phyloP scores from a whole-genome alignment of 2,329 filamentous ascomycete species.

The Geosmithia putterillii region DNA sequence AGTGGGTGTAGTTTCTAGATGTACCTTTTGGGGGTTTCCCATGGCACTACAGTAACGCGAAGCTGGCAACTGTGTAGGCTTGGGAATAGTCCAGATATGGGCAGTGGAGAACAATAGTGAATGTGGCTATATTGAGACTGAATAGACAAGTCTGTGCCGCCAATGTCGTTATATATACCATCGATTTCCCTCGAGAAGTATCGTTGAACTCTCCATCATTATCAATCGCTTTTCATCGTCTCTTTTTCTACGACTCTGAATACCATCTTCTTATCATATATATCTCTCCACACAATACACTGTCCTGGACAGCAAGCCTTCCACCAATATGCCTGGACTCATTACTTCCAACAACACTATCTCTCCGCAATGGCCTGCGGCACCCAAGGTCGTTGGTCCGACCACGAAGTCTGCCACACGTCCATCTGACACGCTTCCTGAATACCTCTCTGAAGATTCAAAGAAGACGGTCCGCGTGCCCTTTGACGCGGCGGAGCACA shows the following conservation, averaged over 20 bases:
- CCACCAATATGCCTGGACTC: background rate
- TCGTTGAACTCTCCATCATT: too few species aligned
- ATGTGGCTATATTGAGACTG: too few species aligned
- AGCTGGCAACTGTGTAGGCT: too few species aligned
- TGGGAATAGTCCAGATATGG: too few species aligned
- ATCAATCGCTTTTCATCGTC: background rate
- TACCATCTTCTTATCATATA: background rate
- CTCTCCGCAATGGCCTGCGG: conserved; percentile 5
- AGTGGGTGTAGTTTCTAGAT: too few species aligned
- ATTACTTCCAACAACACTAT: background rate
- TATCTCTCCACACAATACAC: background rate
- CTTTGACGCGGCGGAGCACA: conserved; percentile 44
- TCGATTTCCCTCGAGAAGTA: too few species aligned
- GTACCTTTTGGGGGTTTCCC: too few species aligned
- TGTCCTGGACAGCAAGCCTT: background rate
- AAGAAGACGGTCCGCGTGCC: conserved; percentile 6
- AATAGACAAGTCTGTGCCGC: too few species aligned
- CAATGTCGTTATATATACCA: too few species aligned
- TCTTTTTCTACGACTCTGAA: background rate
- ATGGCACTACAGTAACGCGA: too few species aligned
- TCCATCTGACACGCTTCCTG: conserved; percentile 9
- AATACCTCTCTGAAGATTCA: conserved; percentile 13
- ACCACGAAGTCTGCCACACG: conserved; percentile 10
- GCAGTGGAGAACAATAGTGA: too few species aligned
- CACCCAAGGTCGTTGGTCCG: conserved; percentile 11